A percentile compares a stretch with the other conserved stretches of the same genome.
Evolutionary conservation across 179 eudicot species (phyloP).

Genomic region (Spergularia azorica): DNA sequence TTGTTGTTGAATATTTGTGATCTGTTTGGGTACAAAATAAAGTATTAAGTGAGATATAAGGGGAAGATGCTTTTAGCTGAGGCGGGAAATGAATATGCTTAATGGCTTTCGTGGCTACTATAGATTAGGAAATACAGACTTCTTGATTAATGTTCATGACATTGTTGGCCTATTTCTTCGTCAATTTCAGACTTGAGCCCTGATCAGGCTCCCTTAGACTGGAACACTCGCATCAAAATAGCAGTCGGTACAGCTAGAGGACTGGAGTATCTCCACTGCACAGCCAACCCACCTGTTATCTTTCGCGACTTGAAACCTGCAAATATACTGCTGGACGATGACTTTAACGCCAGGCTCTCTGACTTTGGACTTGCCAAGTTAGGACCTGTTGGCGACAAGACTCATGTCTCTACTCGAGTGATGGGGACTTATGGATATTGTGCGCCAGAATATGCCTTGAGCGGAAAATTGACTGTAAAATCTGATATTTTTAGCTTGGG

Average conservation of each 20-base stretch:
- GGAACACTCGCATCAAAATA: conserved; percentile 61
- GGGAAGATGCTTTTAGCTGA: no score
- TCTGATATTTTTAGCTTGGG: conserved; percentile 75
- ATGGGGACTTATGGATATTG: conserved; percentile 92
- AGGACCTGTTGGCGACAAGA: conserved; percentile 67
- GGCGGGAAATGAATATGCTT: no score
- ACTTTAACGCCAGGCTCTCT: conserved; percentile 61
- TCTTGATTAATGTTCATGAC: not conserved
- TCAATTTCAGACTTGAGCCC: conserved; percentile 44
- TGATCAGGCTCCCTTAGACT: conserved; percentile 50
- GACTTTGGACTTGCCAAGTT: conserved; percentile 75
- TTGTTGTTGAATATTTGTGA: no score
- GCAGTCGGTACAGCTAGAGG: conserved; percentile 67
- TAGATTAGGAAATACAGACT: not conserved
- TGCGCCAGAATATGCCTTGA: conserved; percentile 92
- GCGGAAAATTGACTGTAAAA: conserved; percentile 67
- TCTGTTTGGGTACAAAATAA: no score
- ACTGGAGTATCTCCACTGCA: conserved; percentile 61
- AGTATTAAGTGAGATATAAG: no score
- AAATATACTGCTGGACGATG: conserved; percentile 60
- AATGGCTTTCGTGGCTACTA: no score
- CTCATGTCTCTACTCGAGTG: conserved; percentile 62
- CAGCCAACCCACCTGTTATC: conserved; percentile 64
- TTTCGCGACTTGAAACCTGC: conserved; percentile 66
- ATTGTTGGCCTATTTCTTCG: conserved; percentile 2